Evolutionary conservation across 2,329 filamentous ascomycete genomes (phyloP), one percentile per base, ranked within the genome.

Genomic region (Stemphylium lycopersici): DNA sequence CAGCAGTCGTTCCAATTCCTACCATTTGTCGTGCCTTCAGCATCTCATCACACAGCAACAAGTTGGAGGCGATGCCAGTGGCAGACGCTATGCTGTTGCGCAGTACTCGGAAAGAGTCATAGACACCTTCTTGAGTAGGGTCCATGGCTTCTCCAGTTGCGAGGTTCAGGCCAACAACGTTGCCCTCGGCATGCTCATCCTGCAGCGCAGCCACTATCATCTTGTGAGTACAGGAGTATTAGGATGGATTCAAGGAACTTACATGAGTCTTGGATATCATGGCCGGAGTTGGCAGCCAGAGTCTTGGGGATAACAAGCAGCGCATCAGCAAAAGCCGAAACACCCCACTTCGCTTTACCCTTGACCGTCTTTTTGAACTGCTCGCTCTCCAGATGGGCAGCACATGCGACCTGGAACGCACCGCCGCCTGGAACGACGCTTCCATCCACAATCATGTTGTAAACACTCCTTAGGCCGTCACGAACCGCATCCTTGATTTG

Each of bases 401-500:
- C 91, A 67, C 91, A 96, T 29, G 95, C 93, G 40, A 99, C 88
- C 78, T 99, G 95, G 86, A 96, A 99, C 44, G 95, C 91, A 68
- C 95, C 95, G 53, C 87, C 95, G 54, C 95, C 95, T 1, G 95
- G 95, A 22, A 99, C 91, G 16, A 99, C 95, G 65, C 90, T 93
- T 78, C 89, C 87, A 76, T 99, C 95, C n/a, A 98, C 93, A 75
- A 99, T 98, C 83, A 96, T 96, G 83, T 99, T 99, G 85, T 97
- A 98, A 44, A 98, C 95, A 74, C 91, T 96, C 72, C 95, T 87
- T 65, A 99, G 84, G 59, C 95, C 95, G 74, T 99, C 95, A 48
- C 95, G 87, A 39, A 98, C 95, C 2, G 95, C 95, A 74, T 99
- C 95, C 63, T 92, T 96, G 71, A 99, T 92, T 78, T 99, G 95